Conservation (phyloP, 768 basidiomycete genomes). For the Russula sp. region DNA sequence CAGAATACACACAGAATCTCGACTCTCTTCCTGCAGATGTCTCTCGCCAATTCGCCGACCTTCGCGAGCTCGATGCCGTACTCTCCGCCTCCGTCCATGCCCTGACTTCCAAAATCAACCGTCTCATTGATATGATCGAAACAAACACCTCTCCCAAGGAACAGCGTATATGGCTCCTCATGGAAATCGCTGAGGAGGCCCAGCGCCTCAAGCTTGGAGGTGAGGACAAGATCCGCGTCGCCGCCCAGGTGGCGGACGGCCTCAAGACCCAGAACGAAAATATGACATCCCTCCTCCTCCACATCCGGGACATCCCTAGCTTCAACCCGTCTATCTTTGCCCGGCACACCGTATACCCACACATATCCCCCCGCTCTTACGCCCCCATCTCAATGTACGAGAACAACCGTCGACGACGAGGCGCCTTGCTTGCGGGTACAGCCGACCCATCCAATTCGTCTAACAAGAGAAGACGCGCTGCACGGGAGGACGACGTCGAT, state of each 20-base stretch:
- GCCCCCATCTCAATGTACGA: conserved; percentile 58
- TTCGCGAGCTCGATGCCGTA: conserved; percentile 97
- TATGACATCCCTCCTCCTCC: conserved; percentile 54
- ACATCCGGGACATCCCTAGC: conserved; percentile 42
- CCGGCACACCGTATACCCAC: conserved; percentile 67
- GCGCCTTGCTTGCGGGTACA: conserved; percentile 44
- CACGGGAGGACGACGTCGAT: conserved; percentile 63
- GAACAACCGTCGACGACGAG: conserved; percentile 52
- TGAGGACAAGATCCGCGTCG: conserved; percentile 97
- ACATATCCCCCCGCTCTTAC: conserved; percentile 63
- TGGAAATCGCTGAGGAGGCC: conserved; percentile 93
- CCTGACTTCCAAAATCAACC: conserved; percentile 74
- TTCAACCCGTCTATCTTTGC: conserved; percentile 53
- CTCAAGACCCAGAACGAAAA: conserved; percentile 62
- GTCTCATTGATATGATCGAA: conserved; percentile 73
- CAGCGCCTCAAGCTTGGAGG: conserved; percentile 85
- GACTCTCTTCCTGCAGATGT: conserved; percentile 92
- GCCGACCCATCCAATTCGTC: conserved; percentile 55
- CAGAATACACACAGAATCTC: conserved; percentile 86
- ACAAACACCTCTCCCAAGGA: conserved; percentile 50
- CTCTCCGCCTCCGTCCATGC: conserved; percentile 80
- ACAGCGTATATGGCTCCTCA: conserved; percentile 79
- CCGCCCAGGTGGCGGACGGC: conserved; percentile 84
- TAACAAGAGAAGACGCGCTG: conserved; percentile 51
- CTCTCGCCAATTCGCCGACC: conserved; percentile 90